These are phyloP conservation scores for Linum tenue DNA, from an alignment of 345 rosid genomes.

Conservation along the genomic window DNA sequence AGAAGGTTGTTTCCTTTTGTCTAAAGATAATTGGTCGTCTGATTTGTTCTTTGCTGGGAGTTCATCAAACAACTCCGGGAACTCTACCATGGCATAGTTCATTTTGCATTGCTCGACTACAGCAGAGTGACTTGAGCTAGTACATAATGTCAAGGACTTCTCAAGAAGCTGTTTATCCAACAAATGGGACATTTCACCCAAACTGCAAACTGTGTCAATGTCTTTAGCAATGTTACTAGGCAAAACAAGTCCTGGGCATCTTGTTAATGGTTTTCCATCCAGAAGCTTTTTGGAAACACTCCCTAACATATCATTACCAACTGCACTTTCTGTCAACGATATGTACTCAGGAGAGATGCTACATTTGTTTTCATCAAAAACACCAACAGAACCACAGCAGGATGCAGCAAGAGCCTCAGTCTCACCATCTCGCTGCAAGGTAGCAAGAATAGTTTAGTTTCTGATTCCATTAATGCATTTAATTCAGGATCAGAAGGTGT, in stretches of 20 bases:
- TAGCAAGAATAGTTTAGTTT: conserved; percentile 10
- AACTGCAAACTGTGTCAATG: conserved; percentile 10
- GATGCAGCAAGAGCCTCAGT: background rate
- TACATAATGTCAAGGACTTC: conserved; percentile 15
- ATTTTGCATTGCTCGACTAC: conserved; percentile 11
- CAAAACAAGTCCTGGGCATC: conserved; percentile 18
- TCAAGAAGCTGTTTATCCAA: conserved; percentile 26
- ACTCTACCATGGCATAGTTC: conserved; percentile 6
- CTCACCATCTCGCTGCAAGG: conserved; percentile 16
- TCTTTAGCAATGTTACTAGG: background rate
- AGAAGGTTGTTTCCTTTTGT: conserved; percentile 17
- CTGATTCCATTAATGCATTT: conserved; percentile 8
- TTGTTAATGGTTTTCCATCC: conserved; percentile 14
- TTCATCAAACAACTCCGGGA: conserved; percentile 16
- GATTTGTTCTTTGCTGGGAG: conserved; percentile 17
- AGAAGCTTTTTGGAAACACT: conserved; percentile 11
- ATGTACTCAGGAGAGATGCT: conserved; percentile 24
- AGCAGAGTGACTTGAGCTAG: conserved; percentile 13
- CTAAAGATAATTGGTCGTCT: background rate
- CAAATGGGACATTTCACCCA: conserved; percentile 12
- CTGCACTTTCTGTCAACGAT: conserved; percentile 18
- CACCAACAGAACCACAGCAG: background rate
- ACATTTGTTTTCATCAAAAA: conserved; percentile 13
- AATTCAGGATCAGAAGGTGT: conserved; percentile 3
- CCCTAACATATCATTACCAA: conserved; percentile 12